Conservation (phyloP, 2,329 filamentous ascomycete genomes). For the Fusarium concolor region DNA sequence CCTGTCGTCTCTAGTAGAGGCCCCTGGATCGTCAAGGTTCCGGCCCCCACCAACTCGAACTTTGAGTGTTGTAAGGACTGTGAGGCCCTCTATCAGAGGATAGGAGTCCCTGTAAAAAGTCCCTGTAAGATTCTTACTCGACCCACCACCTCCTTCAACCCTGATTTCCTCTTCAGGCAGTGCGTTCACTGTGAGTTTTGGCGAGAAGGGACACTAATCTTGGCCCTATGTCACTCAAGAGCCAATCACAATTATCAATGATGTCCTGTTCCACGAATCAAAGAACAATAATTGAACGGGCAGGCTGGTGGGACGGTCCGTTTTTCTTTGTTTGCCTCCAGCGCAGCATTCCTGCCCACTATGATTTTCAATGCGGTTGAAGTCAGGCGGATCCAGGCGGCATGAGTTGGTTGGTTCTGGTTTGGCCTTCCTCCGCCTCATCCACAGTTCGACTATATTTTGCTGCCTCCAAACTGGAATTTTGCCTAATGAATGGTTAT, state of each 20-base stretch:
- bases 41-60: constrained; percentile 37
- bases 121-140: constrained; percentile 33
- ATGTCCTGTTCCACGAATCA: constrained; percentile 16
- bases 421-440: constrained; percentile 29
- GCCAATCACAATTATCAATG: constrained; percentile 39
- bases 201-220: constrained; percentile 17
- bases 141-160: constrained; percentile 37
- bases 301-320: constrained; percentile 48
- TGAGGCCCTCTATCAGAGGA: constrained; percentile 8
- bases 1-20: constrained; percentile 8
- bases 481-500: constrained; percentile 35
- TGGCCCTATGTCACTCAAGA: constrained; percentile 21
- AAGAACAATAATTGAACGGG: constrained; percentile 17
- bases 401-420: constrained; percentile 39
- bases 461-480: constrained; percentile 26
- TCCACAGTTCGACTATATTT: constrained; percentile 24
- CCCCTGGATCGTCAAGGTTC: constrained; percentile 41
- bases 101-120: constrained; percentile 30
- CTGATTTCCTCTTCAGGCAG: constrained; percentile 39
- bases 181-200: constrained; percentile 13
- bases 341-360: constrained; percentile 14
- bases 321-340: constrained; percentile 31
- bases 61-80: constrained; percentile 29
- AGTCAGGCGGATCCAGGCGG: constrained; percentile 36
- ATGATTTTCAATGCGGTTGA: constrained; percentile 20